Evolutionary conservation across 1,284 basidiomycete species (phyloP).

Genomic region (Rhodotorula sp.): DNA sequence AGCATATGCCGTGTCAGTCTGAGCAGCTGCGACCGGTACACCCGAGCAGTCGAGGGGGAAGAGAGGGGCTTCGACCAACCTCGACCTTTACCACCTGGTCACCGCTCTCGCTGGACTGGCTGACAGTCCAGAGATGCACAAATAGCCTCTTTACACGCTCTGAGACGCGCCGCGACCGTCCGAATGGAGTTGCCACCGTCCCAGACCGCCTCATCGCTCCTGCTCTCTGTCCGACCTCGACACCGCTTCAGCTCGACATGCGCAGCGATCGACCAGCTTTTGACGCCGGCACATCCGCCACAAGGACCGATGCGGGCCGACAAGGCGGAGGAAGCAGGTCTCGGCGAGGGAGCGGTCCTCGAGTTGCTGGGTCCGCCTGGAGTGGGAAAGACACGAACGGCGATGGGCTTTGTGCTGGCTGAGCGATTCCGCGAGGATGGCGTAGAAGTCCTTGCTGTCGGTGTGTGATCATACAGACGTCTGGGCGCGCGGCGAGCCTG

Average conservation of each 20-base stretch:
- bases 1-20: too few species aligned
- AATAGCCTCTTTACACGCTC: too few species aligned
- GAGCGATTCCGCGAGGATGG: conserved; percentile 13
- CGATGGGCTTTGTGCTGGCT: conserved; percentile 20
- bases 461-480: neutral
- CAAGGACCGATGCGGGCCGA: neutral
- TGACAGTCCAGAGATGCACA: too few species aligned
- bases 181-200: conserved; percentile 16
- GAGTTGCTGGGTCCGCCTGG: conserved; percentile 35
- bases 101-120: too few species aligned
- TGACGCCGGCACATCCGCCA: conserved; percentile 5
- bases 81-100: too few species aligned
- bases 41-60: too few species aligned
- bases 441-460: conserved; percentile 26
- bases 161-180: too few species aligned
- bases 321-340: neutral
- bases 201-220: conserved; percentile 18
- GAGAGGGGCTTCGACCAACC: too few species aligned
- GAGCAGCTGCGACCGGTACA: too few species aligned
- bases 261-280: conserved; percentile 14
- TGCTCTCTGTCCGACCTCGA: conserved; percentile 4
- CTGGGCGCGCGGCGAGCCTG: neutral
- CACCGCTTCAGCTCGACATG: conserved; percentile 24
- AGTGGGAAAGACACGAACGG: conserved; percentile 26
- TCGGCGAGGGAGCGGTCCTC: conserved; percentile 17